Conservation (phyloP, 1,284 basidiomycete species). For the Trichosporon faecale region DNA sequence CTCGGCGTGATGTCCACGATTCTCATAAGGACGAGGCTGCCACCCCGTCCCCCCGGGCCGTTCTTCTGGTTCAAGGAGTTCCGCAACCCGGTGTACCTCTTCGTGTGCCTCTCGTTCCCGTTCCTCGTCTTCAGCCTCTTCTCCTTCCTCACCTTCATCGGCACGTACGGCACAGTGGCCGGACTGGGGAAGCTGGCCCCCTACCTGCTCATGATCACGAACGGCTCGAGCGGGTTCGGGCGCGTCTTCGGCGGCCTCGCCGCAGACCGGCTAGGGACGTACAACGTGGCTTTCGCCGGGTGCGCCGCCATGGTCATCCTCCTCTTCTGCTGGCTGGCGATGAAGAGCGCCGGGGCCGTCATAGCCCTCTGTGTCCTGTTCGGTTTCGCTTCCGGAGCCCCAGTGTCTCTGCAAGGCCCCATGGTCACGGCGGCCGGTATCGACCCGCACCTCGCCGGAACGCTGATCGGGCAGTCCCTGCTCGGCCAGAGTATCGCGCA, state of each 20-base stretch:
- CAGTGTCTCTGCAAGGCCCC: constrained; percentile 41
- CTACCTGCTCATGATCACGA: constrained; percentile 43
- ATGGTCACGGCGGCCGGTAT: constrained; percentile 30
- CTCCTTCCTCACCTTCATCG: constrained; percentile 39
- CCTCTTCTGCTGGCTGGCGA: constrained; percentile 38
- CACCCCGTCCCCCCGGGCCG: constrained; percentile 34
- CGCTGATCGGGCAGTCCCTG: constrained; percentile 41
- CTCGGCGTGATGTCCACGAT: constrained; percentile 30
- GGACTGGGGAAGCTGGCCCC: constrained; percentile 36
- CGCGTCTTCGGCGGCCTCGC: constrained; percentile 33
- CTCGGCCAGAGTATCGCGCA: constrained; percentile 38
- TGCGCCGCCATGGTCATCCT: constrained; percentile 30
- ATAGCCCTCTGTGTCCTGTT: constrained; percentile 37
- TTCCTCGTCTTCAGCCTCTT: constrained; percentile 39
- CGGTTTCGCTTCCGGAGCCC: constrained; percentile 37
- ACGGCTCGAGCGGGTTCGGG: constrained; percentile 36
- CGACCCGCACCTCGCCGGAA: constrained; percentile 42
- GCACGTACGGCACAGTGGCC: constrained; percentile 34
- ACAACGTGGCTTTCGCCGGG: constrained; percentile 37
- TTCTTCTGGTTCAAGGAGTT: constrained; percentile 40
- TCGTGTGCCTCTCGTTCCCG: constrained; percentile 29
- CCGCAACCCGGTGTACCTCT: constrained; percentile 33
- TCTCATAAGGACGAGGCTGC: constrained; percentile 39
- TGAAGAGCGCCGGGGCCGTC: constrained; percentile 28
- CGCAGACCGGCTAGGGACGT: constrained; percentile 35